Base-by-base conservation (phyloP, 352 stramenopile genomes). In the Globisporangium canariense region DNA sequence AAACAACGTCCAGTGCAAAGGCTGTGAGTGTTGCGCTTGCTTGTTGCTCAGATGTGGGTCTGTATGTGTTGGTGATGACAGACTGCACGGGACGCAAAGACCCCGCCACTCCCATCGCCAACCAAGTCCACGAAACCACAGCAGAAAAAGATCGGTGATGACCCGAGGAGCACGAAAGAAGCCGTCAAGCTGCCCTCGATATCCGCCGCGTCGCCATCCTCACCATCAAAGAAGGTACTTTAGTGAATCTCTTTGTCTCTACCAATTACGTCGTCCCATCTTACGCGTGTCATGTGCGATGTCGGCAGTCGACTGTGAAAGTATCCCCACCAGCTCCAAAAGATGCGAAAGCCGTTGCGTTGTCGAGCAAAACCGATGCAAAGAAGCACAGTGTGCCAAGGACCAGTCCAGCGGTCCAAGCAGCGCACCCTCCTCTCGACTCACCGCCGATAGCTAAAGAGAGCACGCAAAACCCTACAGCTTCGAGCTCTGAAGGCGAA, bases 131-230 rank as follows among this genome's bases (percentile, higher is more conserved):
- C 14, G n/a, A 57, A 50, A 16, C 49, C 4, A 14, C 40, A 76
- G 65, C 43, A 20, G 22, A 76, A 73, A 59, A 43, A 18, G 13
- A 20, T 47, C 9, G 8, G n/a, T 18, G 25, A 52, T 5, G 20
- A 18, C 50, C 54, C 41, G 11, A 40, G 25, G 41, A 59, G 36
- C 16, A 55, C 13, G 6, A 88, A 81, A 68, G 70, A 83, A 28
- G 52, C 62, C 8, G 66, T 87, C 45, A 87, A 85, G 49, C 43
- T 89, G 25, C 80, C 80, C 3, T 66, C 59, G 8, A 60, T 89
- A 25, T 59, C 50, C 25, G 25, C 14, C n/a, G 30, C 50, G 13
- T 38, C 68, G 22, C 18, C 67, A 2, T 45, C 70, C n/a, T 38
- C 50, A 18, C 68, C 68, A 46, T 68, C 5, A 7, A 86, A 78